Conservation (phyloP, 176 grass and related monocot genomes). For the Ampelocalamus luodianensis region DNA sequence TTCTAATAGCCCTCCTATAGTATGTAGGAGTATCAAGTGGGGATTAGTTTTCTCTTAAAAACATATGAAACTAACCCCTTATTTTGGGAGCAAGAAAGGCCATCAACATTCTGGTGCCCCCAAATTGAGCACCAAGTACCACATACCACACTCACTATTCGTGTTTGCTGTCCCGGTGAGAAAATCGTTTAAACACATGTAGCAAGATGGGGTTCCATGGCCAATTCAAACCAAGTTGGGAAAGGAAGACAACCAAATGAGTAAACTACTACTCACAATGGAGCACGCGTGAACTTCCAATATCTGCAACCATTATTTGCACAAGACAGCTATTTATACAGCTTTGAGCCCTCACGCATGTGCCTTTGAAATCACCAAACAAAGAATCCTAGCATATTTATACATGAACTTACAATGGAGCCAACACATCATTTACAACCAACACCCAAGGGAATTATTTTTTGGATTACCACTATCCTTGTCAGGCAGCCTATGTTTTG, state of each 20-base stretch:
- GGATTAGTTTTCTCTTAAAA: too few species aligned
- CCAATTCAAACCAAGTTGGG: background rate
- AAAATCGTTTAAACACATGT: background rate
- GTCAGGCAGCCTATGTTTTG: conserved; percentile 34
- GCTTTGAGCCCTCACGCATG: conserved; percentile 31
- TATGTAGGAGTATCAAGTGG: too few species aligned
- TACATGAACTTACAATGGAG: conserved; percentile 50
- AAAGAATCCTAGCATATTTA: conserved; percentile 52
- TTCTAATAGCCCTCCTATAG: background rate
- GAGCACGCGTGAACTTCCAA: conserved; percentile 32
- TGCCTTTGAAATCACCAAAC: conserved; percentile 46
- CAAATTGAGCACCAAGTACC: background rate
- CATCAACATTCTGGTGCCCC: background rate
- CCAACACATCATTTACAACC: conserved; percentile 51
- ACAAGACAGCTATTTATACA: conserved; percentile 38
- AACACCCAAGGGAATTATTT: conserved; percentile 39
- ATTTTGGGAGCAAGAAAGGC: background rate
- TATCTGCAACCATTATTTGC: conserved; percentile 59
- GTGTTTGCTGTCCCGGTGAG: background rate
- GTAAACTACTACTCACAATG: conserved; percentile 12
- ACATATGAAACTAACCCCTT: background rate
- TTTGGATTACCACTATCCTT: conserved; percentile 24
- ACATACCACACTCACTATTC: background rate
- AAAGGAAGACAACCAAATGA: background rate
- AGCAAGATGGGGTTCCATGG: background rate